These are phyloP conservation scores for Angomonas deanei DNA, from an alignment of 208 protist genomes.

Conservation along the genomic window DNA sequence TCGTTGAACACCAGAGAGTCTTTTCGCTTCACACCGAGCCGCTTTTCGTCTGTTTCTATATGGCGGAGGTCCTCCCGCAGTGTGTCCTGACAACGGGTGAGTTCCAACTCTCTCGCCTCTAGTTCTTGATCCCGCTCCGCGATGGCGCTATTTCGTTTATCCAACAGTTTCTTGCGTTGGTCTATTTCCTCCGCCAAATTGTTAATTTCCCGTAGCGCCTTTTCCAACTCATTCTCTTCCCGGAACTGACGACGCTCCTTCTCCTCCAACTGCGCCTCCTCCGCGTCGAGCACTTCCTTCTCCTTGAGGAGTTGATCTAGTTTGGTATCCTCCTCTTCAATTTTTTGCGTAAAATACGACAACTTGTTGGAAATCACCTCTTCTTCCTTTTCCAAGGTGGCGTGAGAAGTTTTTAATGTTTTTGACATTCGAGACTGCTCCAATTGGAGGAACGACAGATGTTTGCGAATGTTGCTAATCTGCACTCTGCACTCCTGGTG, in stretches of 20 bases:
- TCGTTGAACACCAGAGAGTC: slow-evolving; percentile 10
- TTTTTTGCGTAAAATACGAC: slow-evolving; percentile 20
- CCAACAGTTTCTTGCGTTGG: slow-evolving; percentile 42
- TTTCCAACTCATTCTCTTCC: slow-evolving; percentile 56
- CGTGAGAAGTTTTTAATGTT: slow-evolving; percentile 21
- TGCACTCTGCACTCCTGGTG: slow-evolving; percentile 81
- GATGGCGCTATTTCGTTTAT: slow-evolving; percentile 65
- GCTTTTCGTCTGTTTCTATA: slow-evolving; percentile 54
- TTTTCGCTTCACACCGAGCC: slow-evolving; percentile 43
- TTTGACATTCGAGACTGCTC: slow-evolving; percentile 46
- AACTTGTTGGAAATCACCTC: slow-evolving; percentile 37
- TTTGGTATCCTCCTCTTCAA: slow-evolving; percentile 39
- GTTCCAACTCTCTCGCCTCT: slow-evolving; percentile 64
- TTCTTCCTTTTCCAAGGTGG: slow-evolving; percentile 49
- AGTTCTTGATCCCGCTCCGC: slow-evolving; percentile 63
- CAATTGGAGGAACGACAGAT: slow-evolving; percentile 26
- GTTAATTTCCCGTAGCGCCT: slow-evolving; percentile 46
- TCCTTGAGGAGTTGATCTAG: slow-evolving; percentile 34
- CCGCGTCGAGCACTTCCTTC: slow-evolving; percentile 31
- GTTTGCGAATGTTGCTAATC: slow-evolving; percentile 62
- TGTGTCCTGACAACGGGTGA: slow-evolving; percentile 56
- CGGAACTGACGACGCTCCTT: slow-evolving; percentile 43
- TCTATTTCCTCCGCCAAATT: slow-evolving; percentile 61
- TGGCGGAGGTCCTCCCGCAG: slow-evolving; percentile 50
- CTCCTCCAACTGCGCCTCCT: slow-evolving; percentile 30